Base-by-base conservation (phyloP, 2,329 filamentous ascomycete species). In the Corniculantispora saksenae region DNA sequence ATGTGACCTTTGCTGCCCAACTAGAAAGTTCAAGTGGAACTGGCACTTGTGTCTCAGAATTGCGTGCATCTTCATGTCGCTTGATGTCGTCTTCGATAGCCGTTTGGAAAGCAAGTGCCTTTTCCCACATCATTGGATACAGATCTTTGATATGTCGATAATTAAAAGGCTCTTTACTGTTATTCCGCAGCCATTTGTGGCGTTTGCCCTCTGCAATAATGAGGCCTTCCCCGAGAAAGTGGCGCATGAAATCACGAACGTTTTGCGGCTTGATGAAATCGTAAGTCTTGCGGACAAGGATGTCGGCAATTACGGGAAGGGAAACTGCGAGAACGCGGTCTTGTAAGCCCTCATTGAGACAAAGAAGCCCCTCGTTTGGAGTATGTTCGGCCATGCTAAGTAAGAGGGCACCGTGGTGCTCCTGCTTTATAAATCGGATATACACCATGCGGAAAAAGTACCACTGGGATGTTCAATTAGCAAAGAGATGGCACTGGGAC, bases 131-230 rank as follows among this genome's bases (percentile, higher is more conserved):
- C 7, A 91, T 79, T 0, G 92, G 90, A 71, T 96, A 95, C 17
- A 97, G 80, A 66, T 94, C 86, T 74, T 95, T 96, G 74, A 97
- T 82, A 71, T 96, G 91, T 25, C 93, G 86, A 73, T 92, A 96
- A n/a, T 88, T 84, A 75, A 97, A 97, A 2, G 92, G 91, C 0
- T 93, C 93, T 79, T 90, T 87, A 21, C 97, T 84, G 65, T 90
- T 88, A 74, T 91, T 93, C 55, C 94, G 85, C 79, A 93, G 91
- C 71, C 86, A 80, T 79, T 91, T 95, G 76, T 97, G 94, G 72
- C 94, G 91, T 15, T 96, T 91, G n/a, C 94, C 94, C 77, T 97
- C 94, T 2, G 92, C 91, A 13, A 97, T 80, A 45, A 97, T 78
- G 17, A 94, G 80, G 12, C 91, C 91, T 15, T 89, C 78, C 12